Base-by-base conservation (phyloP, 768 basidiomycete species). In the Kwoniella heveanensis region DNA sequence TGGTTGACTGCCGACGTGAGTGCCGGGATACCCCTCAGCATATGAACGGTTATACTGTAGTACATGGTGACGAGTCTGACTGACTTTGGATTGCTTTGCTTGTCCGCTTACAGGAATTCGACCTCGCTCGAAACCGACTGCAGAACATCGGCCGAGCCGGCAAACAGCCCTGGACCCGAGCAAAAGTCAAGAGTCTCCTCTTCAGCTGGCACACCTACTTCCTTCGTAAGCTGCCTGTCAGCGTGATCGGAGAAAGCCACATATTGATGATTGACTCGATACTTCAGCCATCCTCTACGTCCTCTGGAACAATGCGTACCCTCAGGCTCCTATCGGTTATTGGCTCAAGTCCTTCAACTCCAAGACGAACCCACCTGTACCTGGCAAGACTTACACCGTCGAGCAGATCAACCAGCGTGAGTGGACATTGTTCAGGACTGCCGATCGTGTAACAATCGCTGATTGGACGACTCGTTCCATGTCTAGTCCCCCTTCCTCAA, bases 301-400 rank as follows among this genome's bases (percentile, higher is more conserved):
- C 27, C 29, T 72, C 17, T 72, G 68, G 68, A 70, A 73, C 62
- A 68, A 69, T 53, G 60, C 62, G 19, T 64, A 49, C 32, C 62
- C 66, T 0, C 63, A 67, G 25, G 29, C 50, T 4, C 52, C 69
- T n/a, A 71, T 72, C 44, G 57, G 63, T 3, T 74, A 65, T 26
- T 73, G 68, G 67, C 69, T 76, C 47, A 73, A 73, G 54, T 62
- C 61, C 1, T 76, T 73, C 72, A 73, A 71, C 56, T 44, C 57
- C 12, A 69, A 64, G 32, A 60, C 55, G 3, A 60, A 60, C 29
- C 46, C 66, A 4, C 68, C 71, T 0, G 65, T 67, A 1, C 72
- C 74, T 9, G 74, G 74, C 0, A 60, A 57, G 22, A 26, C 21
- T 19, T 77, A 62, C 65, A 66, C 67, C 21, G 62, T 73, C 10